Conservation (phyloP, 345 rosid species). For the Gossypium sturtianum region DNA sequence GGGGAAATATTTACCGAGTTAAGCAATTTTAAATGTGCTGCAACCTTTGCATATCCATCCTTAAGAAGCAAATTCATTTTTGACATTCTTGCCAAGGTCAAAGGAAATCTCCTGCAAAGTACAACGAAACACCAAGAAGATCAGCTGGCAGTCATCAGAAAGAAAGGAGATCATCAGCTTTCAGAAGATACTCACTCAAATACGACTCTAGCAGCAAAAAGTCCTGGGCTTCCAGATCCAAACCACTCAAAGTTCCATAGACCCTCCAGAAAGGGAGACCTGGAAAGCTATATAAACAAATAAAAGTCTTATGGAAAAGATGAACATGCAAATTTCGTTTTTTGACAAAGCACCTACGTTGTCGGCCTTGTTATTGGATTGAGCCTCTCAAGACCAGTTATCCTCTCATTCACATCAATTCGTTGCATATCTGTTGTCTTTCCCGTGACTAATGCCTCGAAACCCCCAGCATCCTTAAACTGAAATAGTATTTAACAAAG, state of each 20-base stretch:
- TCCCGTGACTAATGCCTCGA: slow-evolving; percentile 73
- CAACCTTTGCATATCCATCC: slow-evolving; percentile 54
- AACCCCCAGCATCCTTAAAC: slow-evolving; percentile 94
- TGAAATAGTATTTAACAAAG: slow-evolving; percentile 16
- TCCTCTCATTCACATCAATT: slow-evolving; percentile 91
- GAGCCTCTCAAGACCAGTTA: slow-evolving; percentile 76
- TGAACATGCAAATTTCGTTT: neutral
- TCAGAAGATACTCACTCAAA: slow-evolving; percentile 47
- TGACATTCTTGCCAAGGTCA: slow-evolving; percentile 62
- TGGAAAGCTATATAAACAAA: slow-evolving; percentile 54
- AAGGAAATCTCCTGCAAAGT: slow-evolving; percentile 67
- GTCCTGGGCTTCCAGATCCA: slow-evolving; percentile 72
- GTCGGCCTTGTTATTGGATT: slow-evolving; percentile 91
- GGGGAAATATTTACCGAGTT: slow-evolving; percentile 48
- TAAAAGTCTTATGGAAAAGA: slow-evolving; percentile 20
- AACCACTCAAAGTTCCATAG: slow-evolving; percentile 96
- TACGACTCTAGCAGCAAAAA: slow-evolving; percentile 59
- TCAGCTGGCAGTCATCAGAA: neutral
- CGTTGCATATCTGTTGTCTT: slow-evolving; percentile 61
- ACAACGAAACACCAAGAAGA: slow-evolving; percentile 7
- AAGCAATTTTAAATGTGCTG: slow-evolving; percentile 58
- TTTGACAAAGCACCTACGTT: slow-evolving; percentile 50
- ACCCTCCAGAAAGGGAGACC: slow-evolving; percentile 94
- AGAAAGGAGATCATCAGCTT: slow-evolving; percentile 4
- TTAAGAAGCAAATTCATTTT: slow-evolving; percentile 65